Conservation (phyloP, 345 rosid genomes). For the Eucalyptus brandiana region DNA sequence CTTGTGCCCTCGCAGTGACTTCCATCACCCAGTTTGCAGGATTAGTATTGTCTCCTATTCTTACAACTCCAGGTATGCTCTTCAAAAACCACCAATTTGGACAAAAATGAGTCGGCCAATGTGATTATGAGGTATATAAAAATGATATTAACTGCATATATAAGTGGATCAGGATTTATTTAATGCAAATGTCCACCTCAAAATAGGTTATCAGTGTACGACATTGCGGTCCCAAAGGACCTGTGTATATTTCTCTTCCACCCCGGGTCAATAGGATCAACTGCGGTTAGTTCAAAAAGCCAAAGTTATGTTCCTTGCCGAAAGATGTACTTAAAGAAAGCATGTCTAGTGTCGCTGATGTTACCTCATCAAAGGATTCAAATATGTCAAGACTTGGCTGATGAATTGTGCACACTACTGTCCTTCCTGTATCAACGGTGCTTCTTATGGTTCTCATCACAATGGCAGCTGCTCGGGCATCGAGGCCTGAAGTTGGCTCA, state of each 20-base stretch:
- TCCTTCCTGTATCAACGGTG: not conserved
- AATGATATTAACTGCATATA: not conserved
- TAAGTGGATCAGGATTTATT: not conserved
- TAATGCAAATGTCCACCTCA: not conserved
- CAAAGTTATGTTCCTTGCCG: not conserved
- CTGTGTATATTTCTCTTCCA: not conserved
- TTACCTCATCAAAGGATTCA: constrained; percentile 2
- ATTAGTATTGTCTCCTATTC: not conserved
- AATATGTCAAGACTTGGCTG: constrained; percentile 2
- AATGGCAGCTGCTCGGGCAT: constrained; percentile 12
- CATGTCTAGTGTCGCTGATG: not conserved
- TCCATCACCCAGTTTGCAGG: not conserved
- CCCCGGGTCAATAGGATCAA: not conserved
- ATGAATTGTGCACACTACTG: not conserved
- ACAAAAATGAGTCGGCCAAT: not conserved
- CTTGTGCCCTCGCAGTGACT: not conserved
- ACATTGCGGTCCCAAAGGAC: constrained; percentile 1
- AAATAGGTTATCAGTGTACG: not conserved
- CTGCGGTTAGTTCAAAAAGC: not conserved
- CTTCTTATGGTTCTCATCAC: constrained; percentile 4
- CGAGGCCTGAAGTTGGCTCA: constrained; percentile 14
- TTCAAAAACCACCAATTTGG: not conserved
- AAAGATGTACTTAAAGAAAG: not conserved
- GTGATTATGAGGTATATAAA: not conserved
- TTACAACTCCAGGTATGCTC: not conserved